Evolutionary conservation across 2,329 filamentous ascomycete genomes (phyloP).

Genomic region (Colletotrichum cuscutae): DNA sequence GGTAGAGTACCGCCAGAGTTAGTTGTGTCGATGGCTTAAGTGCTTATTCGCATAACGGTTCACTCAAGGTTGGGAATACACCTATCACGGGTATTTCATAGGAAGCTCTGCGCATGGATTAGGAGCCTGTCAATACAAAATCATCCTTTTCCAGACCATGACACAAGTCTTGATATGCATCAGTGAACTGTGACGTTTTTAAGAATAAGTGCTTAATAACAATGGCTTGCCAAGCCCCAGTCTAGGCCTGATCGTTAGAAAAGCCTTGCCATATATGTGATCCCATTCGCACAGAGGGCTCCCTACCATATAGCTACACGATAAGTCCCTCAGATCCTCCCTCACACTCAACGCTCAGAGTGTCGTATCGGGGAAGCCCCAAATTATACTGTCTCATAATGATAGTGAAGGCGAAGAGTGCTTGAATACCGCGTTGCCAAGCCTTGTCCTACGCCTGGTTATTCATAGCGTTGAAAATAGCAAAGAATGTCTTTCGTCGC

Average conservation of each 20-base stretch:
- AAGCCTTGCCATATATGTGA: not conserved
- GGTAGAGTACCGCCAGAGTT: constrained; percentile 11
- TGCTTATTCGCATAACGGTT: constrained; percentile 5
- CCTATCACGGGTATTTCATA: constrained; percentile 20
- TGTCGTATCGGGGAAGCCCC: not conserved
- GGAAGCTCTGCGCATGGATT: constrained; percentile 32
- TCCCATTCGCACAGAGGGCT: not conserved
- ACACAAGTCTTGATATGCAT: not conserved
- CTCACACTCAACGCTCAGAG: not conserved
- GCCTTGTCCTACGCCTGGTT: not conserved
- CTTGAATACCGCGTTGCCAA: not conserved
- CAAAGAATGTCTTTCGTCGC: too few relatives aligned
- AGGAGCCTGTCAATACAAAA: constrained; percentile 29
- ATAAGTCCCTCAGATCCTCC: not conserved
- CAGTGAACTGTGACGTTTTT: not conserved
- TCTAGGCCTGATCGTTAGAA: not conserved
- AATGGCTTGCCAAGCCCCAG: not conserved
- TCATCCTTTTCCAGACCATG: constrained; percentile 8
- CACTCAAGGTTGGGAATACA: not conserved
- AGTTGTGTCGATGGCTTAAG: constrained; percentile 17
- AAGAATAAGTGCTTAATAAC: not conserved
- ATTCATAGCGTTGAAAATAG: too few relatives aligned
- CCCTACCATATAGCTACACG: not conserved
- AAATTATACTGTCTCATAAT: not conserved
- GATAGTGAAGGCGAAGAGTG: not conserved